Conservation (phyloP, 1,284 basidiomycete species). For the Fomitopsis betulina region DNA sequence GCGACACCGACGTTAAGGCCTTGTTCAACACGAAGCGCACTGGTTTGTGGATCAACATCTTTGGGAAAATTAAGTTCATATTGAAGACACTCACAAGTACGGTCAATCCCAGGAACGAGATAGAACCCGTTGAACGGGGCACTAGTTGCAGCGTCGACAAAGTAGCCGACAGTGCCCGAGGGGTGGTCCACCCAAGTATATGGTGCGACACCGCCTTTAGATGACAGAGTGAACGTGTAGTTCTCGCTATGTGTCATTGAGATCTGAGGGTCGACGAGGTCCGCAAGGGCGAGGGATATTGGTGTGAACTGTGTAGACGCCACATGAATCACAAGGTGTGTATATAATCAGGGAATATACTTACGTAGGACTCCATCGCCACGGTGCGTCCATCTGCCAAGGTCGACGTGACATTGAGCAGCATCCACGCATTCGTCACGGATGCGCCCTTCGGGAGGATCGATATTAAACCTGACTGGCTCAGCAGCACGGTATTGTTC, state of each 20-base stretch:
- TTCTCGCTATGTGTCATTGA: slow-evolving; percentile 27
- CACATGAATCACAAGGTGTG: neutral
- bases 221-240: slow-evolving; percentile 48
- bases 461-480: slow-evolving; percentile 33
- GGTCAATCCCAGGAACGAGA: slow-evolving; percentile 41
- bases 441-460: slow-evolving; percentile 43
- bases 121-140: slow-evolving; percentile 48
- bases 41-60: slow-evolving; percentile 15
- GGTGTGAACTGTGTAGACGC: slow-evolving; percentile 45
- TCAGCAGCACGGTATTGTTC: slow-evolving; percentile 45
- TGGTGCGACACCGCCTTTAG: slow-evolving; percentile 46
- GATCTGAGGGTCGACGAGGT: slow-evolving; percentile 46
- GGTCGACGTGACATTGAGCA: slow-evolving; percentile 45
- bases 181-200: slow-evolving; percentile 62
- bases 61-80: neutral
- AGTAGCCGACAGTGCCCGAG: slow-evolving; percentile 47
- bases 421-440: slow-evolving; percentile 44
- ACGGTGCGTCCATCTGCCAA: slow-evolving; percentile 36
- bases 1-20: slow-evolving; percentile 32
- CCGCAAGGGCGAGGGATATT: slow-evolving; percentile 38
- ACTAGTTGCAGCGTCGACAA: slow-evolving; percentile 39
- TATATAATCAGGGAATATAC: slow-evolving; percentile 14
- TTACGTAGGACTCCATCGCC: slow-evolving; percentile 50
- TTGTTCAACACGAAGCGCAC: slow-evolving; percentile 42
- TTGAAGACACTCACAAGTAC: slow-evolving; percentile 34